These are phyloP conservation scores for Daedalea quercina DNA, from an alignment of 768 basidiomycete genomes.

Conservation along the genomic window DNA sequence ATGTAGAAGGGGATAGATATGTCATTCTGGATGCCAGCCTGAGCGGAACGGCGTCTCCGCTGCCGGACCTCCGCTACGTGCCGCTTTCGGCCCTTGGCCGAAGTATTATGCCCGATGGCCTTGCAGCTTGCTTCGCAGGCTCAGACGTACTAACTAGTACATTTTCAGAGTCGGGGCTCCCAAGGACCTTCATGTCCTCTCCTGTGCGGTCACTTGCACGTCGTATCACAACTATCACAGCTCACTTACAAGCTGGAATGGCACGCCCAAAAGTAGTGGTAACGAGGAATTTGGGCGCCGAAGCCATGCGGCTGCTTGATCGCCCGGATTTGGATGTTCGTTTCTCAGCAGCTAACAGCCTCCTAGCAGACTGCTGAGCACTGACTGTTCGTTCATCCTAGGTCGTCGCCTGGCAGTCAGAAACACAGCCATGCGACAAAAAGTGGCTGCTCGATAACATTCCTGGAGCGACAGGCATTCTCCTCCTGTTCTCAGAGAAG, in stretches of 20 bases:
- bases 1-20: no score
- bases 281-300: no score
- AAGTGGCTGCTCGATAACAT: constrained; percentile 72
- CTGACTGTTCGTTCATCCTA: constrained; percentile 14
- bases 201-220: not conserved
- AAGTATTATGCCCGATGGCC: no score
- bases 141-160: not conserved
- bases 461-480: constrained; percentile 50
- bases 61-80: no score
- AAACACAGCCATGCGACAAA: constrained; percentile 44
- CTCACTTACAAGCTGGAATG: not conserved
- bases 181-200: no score
- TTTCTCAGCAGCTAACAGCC: not conserved
- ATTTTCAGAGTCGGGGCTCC: not conserved
- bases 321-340: no score
- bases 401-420: constrained; percentile 46
- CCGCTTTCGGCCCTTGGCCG: no score
- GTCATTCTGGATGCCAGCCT: no score
- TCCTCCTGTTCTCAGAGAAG: constrained; percentile 65
- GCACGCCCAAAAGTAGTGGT: not conserved
- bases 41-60: no score
- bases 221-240: not conserved
- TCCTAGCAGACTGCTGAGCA: not conserved
- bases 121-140: no score
- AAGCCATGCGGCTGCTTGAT: no score